phyloP scores from a whole-genome alignment of 2,329 filamentous ascomycete genomes.

The Ophidiomyces ophidiicola region DNA sequence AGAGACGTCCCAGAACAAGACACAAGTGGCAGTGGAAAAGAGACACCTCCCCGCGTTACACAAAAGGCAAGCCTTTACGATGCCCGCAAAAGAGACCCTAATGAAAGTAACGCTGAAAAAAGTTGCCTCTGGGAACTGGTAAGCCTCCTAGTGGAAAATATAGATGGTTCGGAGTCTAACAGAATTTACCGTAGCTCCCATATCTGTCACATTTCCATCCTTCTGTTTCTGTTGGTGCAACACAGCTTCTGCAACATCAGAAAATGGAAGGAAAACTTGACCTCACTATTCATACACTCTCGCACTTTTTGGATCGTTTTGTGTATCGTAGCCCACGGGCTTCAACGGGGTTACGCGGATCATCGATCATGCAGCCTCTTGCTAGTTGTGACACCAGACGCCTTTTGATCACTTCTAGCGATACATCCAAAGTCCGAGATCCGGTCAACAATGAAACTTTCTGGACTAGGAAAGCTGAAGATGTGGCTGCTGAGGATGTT shows the following conservation, averaged over 20 bases:
- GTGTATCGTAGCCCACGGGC: constrained; percentile 89
- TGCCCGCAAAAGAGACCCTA: constrained; percentile 78
- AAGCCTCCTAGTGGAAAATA: constrained; percentile 22
- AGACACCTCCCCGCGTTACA: constrained; percentile 21
- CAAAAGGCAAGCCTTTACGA: constrained; percentile 51
- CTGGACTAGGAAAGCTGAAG: constrained; percentile 78
- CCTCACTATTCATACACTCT: constrained; percentile 75
- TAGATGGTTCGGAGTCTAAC: constrained; percentile 14
- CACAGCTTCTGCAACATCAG: constrained; percentile 55
- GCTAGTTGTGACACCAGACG: constrained; percentile 49
- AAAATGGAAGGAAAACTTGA: constrained; percentile 78
- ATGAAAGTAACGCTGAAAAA: constrained; percentile 82
- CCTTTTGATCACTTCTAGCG: constrained; percentile 48
- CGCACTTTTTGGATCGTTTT: constrained; percentile 94
- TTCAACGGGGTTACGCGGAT: constrained; percentile 53
- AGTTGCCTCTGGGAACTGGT: constrained; percentile 90
- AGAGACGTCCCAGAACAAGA: constrained; percentile 51
- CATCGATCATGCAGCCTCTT: constrained; percentile 94
- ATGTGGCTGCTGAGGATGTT: constrained; percentile 80
- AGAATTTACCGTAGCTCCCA: constrained; percentile 37
- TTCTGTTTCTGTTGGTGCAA: constrained; percentile 74
- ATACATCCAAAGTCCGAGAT: constrained; percentile 47
- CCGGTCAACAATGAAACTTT: constrained; percentile 79
- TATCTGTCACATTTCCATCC: constrained; percentile 80
- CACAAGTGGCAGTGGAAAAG: constrained; percentile 28